Evolutionary conservation across 2,329 filamentous ascomycete genomes (phyloP).

Genomic region (Nigrospora sphaerica): DNA sequence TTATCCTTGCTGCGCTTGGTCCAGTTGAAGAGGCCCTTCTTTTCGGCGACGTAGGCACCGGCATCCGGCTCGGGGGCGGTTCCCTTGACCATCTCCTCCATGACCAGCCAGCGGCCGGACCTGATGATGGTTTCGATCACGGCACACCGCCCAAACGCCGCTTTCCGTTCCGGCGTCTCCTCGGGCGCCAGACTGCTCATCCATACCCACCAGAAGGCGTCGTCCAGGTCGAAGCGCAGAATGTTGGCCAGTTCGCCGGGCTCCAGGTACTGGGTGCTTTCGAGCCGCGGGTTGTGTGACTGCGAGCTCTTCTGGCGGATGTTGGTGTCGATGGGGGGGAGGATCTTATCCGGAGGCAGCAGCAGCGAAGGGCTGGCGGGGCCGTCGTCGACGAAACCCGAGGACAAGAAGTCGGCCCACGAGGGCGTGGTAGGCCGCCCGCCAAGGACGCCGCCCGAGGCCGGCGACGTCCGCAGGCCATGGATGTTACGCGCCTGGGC

Average conservation of each 20-base stretch:
- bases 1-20: constrained; percentile 61
- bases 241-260: constrained; percentile 95
- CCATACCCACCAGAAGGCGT: constrained; percentile 99
- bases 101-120: constrained; percentile 80
- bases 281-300: constrained; percentile 69
- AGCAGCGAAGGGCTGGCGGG: constrained; percentile 60
- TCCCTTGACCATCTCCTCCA: constrained; percentile 94
- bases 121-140: constrained; percentile 82
- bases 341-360: constrained; percentile 83
- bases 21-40: constrained; percentile 90
- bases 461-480: constrained; percentile 58
- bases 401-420: constrained; percentile 95
- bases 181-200: constrained; percentile 92
- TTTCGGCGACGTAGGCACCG: constrained; percentile 87
- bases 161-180: constrained; percentile 78
- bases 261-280: constrained; percentile 63
- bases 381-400: constrained; percentile 79
- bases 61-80: constrained; percentile 78
- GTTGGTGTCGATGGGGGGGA: constrained; percentile 75
- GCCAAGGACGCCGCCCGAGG: constrained; percentile 58
- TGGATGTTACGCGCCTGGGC: constrained; percentile 25
- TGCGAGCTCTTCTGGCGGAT: constrained; percentile 76
- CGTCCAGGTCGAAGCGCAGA: constrained; percentile 75
- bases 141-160: constrained; percentile 88
- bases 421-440: constrained; percentile 90